Base-by-base conservation (phyloP, 1,139 yeast genomes). In the Taphrina wiesneri region DNA sequence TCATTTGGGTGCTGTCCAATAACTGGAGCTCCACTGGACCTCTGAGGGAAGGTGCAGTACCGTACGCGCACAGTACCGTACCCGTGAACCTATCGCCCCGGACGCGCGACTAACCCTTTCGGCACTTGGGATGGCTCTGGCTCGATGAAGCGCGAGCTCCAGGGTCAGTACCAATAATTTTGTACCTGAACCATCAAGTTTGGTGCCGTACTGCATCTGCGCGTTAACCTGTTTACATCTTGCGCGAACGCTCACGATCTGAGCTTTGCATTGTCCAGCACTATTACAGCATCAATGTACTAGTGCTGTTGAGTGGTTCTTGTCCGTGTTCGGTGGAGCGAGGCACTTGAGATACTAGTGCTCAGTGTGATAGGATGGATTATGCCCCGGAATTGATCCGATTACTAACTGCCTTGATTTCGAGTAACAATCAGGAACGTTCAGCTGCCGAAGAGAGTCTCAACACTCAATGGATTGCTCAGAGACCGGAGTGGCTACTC, bases 371-470 rank as follows among this genome's bases (percentile, higher is more conserved):
- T 1, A 39, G 43, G 17, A 45, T 45, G 49, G 49, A 45, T 6
- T 83, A 84, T 56, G 83, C 84, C 68, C 77, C 74, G 65, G 83
- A 83, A 6, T 80, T 91, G 72, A 73, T 79, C 60, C 83, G 83
- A 72, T 81, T 93, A 66, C 80, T 91, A 51, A 79, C 80, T 69
- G 89, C 87, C 51, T 83, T 93, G 71, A 82, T 90, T 0, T 88
- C 98, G 3, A 80, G 96, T 3, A 90, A 92, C 74, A 92, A 92
- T 74, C 74, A 79, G 25, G 76, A 82, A 53, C 88, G 99, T 74
- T 78, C 91, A 6, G 83, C 81, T 41, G 97, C 97, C 13, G 99
- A 93, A 75, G 81, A 80, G 69, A 78, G 83, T 13, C 81, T 93
- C 67, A 90, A 88, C 71, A 79, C 80, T 32, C 88, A 88, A 53